phyloP scores from a whole-genome alignment of 2,329 filamentous ascomycete species.

The Delphinella strobiligena region DNA sequence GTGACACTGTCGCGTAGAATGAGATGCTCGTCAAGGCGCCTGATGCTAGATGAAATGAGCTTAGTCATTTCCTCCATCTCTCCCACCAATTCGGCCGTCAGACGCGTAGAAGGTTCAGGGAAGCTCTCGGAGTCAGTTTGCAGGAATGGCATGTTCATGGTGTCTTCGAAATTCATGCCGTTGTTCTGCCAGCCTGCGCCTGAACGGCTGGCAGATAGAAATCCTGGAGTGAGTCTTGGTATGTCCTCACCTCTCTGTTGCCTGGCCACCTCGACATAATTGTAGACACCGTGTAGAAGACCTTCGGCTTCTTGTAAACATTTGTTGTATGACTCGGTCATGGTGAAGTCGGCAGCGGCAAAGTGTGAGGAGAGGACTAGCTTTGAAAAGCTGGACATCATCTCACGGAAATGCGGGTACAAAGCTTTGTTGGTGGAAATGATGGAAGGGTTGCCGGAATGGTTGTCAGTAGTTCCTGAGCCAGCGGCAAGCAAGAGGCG shows the following conservation, averaged over 20 bases:
- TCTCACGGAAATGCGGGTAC: constrained; percentile 94
- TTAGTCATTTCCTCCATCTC: constrained; percentile 76
- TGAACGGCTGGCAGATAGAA: constrained; percentile 70
- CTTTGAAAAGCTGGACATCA: constrained; percentile 99
- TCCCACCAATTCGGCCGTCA: constrained; percentile 70
- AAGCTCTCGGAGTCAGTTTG: constrained; percentile 73
- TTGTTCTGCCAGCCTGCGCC: constrained; percentile 81
- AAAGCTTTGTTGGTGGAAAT: constrained; percentile 96
- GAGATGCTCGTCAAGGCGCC: constrained; percentile 77
- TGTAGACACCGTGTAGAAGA: constrained; percentile 84
- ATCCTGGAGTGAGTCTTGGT: constrained; percentile 83
- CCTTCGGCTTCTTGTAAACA: constrained; percentile 96
- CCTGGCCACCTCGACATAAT: constrained; percentile 88
- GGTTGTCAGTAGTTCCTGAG: constrained; percentile 95
- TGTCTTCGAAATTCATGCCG: constrained; percentile 51
- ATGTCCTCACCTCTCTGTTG: constrained; percentile 91
- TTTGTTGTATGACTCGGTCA: constrained; percentile 85
- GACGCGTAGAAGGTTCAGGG: constrained; percentile 56
- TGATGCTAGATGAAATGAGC: constrained; percentile 72
- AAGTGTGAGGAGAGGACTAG: constrained; percentile 96
- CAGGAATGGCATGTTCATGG: constrained; percentile 57
- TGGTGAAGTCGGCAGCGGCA: constrained; percentile 89
- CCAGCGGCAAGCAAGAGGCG: constrained; percentile 87
- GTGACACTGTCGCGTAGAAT: constrained; percentile 69
- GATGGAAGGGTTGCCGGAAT: constrained; percentile 97